phyloP scores from a whole-genome alignment of 129 eudicot species.

The Daucus carota region DH1_v3.0 NC_030388.2:21292501-21293000 shows the following conservation, averaged over 20 bases:
- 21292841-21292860: too few relatives aligned
- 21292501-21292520: conserved; percentile 38
- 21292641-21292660: conserved; percentile 11
- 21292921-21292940: too few relatives aligned
- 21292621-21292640: conserved; percentile 20
- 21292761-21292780: neutral
- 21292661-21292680: too few relatives aligned
- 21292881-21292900: too few relatives aligned
- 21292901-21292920: too few relatives aligned
- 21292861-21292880: too few relatives aligned
- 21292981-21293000: too few relatives aligned
- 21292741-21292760: neutral
- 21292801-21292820: too few relatives aligned
- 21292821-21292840: too few relatives aligned
- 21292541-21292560: conserved; percentile 22
- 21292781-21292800: conserved; percentile 2
- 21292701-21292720: conserved; percentile 24
- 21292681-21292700: conserved; percentile 24
- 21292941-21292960: too few relatives aligned
- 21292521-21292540: conserved; percentile 19
- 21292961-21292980: too few relatives aligned
- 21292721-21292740: neutral
- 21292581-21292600: conserved; percentile 53
- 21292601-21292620: conserved; percentile 28
- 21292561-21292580: conserved; percentile 87